A percentile compares a stretch with the other conserved stretches of the same genome.
Conservation (phyloP, 2,329 filamentous ascomycete genomes). For the Fusarium pilosicola region DNA sequence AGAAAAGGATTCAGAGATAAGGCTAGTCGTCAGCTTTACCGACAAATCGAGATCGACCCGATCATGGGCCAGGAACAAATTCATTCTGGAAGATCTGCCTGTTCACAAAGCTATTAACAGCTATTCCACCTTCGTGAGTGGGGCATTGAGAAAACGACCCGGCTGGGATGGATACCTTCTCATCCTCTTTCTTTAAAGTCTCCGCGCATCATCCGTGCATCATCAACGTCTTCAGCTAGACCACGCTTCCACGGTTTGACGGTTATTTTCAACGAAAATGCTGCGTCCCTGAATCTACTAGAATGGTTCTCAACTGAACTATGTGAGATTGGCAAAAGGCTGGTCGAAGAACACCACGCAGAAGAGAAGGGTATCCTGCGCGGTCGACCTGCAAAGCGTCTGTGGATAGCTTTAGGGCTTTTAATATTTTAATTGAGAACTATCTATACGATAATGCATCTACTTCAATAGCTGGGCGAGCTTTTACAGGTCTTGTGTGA, state of each 20-base stretch:
- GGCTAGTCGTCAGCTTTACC: too few species aligned
- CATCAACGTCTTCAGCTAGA: not conserved
- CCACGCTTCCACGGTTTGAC: not conserved
- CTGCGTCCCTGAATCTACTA: rapidly evolving
- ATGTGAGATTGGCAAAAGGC: not conserved
- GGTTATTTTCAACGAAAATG: rapidly evolving
- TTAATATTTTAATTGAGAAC: too few species aligned
- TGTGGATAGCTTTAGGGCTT: too few species aligned
- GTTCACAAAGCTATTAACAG: not conserved
- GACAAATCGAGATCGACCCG: not conserved
- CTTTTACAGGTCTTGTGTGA: too few species aligned
- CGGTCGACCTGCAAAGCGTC: not conserved
- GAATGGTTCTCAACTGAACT: not conserved
- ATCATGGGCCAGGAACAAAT: not conserved
- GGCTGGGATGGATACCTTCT: not conserved
- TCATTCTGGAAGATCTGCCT: too few species aligned
- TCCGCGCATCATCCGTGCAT: rapidly evolving
- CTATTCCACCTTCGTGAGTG: not conserved
- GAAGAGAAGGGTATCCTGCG: not conserved
- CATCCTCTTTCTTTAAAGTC: not conserved
- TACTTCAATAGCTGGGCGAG: too few species aligned
- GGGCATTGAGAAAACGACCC: rapidly evolving
- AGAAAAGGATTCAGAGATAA: too few species aligned
- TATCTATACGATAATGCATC: too few species aligned
- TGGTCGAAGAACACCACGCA: not conserved